Conservation (phyloP, 1,139 yeast genomes). For the Chernovozyma aurita region DNA sequence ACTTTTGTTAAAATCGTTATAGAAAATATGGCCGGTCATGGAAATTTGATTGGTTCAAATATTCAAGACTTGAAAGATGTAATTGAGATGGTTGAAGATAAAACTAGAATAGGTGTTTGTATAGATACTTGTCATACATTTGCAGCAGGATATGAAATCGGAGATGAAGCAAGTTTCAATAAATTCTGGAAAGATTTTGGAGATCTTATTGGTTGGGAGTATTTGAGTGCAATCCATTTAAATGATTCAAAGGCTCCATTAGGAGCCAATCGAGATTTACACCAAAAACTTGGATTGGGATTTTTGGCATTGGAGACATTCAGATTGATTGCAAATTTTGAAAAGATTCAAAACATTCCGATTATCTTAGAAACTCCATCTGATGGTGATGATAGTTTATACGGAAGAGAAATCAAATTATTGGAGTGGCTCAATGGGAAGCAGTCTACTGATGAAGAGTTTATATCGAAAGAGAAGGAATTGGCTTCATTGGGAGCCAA, state of each 20-base stretch:
- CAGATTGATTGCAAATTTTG: conserved; percentile 67
- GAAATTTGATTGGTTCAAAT: conserved; percentile 80
- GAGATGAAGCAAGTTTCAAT: conserved; percentile 51
- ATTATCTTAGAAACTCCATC: conserved; percentile 88
- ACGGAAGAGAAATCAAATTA: conserved; percentile 80
- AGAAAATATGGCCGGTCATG: conserved; percentile 98
- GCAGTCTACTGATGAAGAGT: conserved; percentile 51
- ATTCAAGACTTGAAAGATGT: conserved; percentile 73
- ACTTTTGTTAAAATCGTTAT: conserved; percentile 78
- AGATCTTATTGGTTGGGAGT: conserved; percentile 64
- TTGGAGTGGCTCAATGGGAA: conserved; percentile 67
- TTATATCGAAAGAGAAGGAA: conserved; percentile 40
- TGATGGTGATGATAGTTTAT: conserved; percentile 51
- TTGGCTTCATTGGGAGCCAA: conserved; percentile 53
- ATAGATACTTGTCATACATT: conserved; percentile 92
- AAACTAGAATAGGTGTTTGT: conserved; percentile 85
- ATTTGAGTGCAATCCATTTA: conserved; percentile 75
- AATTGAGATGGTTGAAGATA: conserved; percentile 71
- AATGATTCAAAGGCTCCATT: conserved; percentile 95
- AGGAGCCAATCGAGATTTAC: conserved; percentile 87
- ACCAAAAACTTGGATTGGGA: conserved; percentile 86
- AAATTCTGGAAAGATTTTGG: conserved; percentile 77
- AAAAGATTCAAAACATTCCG: conserved; percentile 62
- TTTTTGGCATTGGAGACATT: conserved; percentile 84
- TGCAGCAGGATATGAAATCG: conserved; percentile 92